A percentile compares a stretch with the other conserved stretches of the same genome.
phyloP scores from a whole-genome alignment of 192 early-diverging fungal species.

The Backusella westeae region DNA sequence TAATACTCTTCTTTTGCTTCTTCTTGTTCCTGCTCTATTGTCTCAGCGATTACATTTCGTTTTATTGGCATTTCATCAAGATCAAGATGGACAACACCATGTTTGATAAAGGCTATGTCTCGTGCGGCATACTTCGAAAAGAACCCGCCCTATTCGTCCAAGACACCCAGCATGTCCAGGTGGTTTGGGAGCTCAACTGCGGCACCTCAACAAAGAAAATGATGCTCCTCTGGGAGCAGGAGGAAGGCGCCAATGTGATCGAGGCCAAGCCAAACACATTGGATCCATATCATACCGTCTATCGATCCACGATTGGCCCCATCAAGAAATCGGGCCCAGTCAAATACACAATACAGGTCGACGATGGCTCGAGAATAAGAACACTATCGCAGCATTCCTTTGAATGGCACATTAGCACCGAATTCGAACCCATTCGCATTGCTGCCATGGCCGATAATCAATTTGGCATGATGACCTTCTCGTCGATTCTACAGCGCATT shows the following conservation, averaged over 20 bases:
- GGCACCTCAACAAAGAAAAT: constrained; percentile 42
- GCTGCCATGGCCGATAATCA: constrained; percentile 48
- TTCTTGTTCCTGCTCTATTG: constrained; percentile 10
- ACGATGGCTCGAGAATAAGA: constrained; percentile 18
- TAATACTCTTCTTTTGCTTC: background rate
- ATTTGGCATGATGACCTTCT: constrained; percentile 45
- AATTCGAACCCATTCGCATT: constrained; percentile 37
- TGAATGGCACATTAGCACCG: constrained; percentile 27
- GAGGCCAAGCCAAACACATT: constrained; percentile 20
- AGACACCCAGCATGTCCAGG: constrained; percentile 43
- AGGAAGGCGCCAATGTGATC: background rate
- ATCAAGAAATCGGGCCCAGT: constrained; percentile 15
- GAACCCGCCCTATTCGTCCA: constrained; percentile 52
- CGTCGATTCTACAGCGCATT: constrained; percentile 28
- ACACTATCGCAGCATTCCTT: constrained; percentile 29
- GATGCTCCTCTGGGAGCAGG: constrained; percentile 22
- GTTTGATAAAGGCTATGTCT: constrained; percentile 43
- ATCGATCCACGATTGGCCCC: constrained; percentile 38
- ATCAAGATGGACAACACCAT: constrained; percentile 49
- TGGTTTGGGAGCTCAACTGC: constrained; percentile 60
- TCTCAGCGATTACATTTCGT: constrained; percentile 10
- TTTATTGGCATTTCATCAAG: constrained; percentile 24
- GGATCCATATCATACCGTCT: constrained; percentile 36
- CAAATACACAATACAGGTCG: constrained; percentile 12
- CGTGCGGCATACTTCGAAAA: constrained; percentile 51